Evolutionary conservation across 805 yeast genomes (phyloP), one percentile per base, ranked within the genome.

Genomic region (Sungouiozyma ichnusensis): DNA sequence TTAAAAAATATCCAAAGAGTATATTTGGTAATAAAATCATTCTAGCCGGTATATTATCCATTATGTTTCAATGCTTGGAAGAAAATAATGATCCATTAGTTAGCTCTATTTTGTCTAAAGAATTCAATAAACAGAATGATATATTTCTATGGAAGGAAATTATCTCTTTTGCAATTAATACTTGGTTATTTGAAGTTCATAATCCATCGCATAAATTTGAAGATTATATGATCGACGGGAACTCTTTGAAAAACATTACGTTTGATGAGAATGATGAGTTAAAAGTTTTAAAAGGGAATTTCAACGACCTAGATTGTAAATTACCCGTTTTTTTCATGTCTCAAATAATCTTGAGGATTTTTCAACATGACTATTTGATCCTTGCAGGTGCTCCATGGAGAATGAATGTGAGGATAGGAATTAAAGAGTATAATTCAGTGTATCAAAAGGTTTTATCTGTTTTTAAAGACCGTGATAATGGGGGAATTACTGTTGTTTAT

Each of bases 341-440:
- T 1, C 88, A 82, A 54, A 75, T 83, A 14, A 73, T 78, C 36
- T 72, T 85, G 55, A 75, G 84, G 40, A 72, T 81, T 20, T 79
- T 83, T 43, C 85, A 83, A 48, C 79, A 82, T 58, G 94, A 85
- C 58, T 76, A 83, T 44, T 82, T 82, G 41, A 79, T 83, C 4
- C 80, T 69, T 58, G 80, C 88, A 2, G 95, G 95, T 1, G 83
- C 86, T 6, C 92, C 92, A 1, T 76, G 81, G 63, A 73, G 87
- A 52, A 79, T 82, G 79, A 82, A 76, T 52, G 85, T 79, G 31
- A 67, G 66, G 33, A 77, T 82, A 9, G 73, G 76, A 4, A 63
- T 65, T 8, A 55, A 64, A 1, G 79, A 75, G 44, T 71, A 75
- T 48, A 68, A 69, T 17, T 63, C 68, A 3, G 76, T 74, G 11